These are phyloP conservation scores for Stephanodiscus minutulus DNA, from an alignment of 108 stramenopile genomes.

Conservation along the genomic window DNA sequence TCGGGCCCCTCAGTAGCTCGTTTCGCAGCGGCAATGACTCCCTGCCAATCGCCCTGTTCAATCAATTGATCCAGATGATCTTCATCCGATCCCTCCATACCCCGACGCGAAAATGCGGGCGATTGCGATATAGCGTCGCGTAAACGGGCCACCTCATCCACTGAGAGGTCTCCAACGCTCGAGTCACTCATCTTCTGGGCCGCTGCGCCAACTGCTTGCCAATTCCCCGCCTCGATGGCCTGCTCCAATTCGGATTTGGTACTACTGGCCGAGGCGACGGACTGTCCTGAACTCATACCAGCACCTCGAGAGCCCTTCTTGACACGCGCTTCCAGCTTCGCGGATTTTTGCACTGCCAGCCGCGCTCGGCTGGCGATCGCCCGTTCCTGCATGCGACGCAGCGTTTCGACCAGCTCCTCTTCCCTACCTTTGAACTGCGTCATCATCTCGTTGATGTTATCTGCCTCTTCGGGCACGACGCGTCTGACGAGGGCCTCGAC, in stretches of 20 bases:
- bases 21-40: slow-evolving; percentile 76
- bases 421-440: slow-evolving; percentile 88
- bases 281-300: slow-evolving; percentile 20
- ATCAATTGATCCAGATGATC: slow-evolving; percentile 77
- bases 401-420: slow-evolving; percentile 86
- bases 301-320: slow-evolving; percentile 17
- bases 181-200: slow-evolving; percentile 63
- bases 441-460: slow-evolving; percentile 91
- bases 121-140: slow-evolving; percentile 41
- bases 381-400: slow-evolving; percentile 88
- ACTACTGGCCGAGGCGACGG: slow-evolving; percentile 31
- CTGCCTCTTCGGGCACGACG: slow-evolving; percentile 87
- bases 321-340: slow-evolving; percentile 72
- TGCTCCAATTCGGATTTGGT: slow-evolving; percentile 51
- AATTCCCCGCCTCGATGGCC: slow-evolving; percentile 86
- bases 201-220: slow-evolving; percentile 86
- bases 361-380: slow-evolving; percentile 77
- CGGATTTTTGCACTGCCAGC: slow-evolving; percentile 70
- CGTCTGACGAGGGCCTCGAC: slow-evolving; percentile 77
- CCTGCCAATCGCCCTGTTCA: slow-evolving; percentile 83
- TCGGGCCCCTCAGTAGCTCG: slow-evolving; percentile 37
- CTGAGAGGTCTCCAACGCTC: slow-evolving; percentile 38
- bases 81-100: slow-evolving; percentile 27
- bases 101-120: slow-evolving; percentile 16
- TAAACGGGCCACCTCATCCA: slow-evolving; percentile 39